phyloP scores from a whole-genome alignment of 805 yeast species.

The Candida corydali region DNA sequence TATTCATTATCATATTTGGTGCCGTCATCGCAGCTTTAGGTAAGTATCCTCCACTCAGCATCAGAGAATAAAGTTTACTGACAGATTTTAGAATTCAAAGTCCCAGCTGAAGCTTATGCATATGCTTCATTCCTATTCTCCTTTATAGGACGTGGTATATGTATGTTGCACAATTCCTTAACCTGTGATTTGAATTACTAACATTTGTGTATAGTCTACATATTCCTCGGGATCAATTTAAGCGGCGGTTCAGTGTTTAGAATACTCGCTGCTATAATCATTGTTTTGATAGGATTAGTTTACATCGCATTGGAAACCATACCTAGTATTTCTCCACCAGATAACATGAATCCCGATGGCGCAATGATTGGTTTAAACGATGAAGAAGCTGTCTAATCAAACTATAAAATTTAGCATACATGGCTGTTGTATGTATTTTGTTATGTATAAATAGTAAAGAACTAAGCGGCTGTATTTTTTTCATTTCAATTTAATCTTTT shows the following conservation, averaged over 20 bases:
- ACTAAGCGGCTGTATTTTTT: constrained; percentile 4
- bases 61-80: too few relatives aligned
- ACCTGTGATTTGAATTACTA: constrained; percentile 13
- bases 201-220: constrained; percentile 26
- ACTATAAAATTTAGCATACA: background rate
- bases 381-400: constrained; percentile 24
- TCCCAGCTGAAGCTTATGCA: constrained; percentile 57
- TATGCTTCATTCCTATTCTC: constrained; percentile 68
- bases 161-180: constrained; percentile 34
- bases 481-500: background rate
- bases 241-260: constrained; percentile 54
- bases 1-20: constrained; percentile 57
- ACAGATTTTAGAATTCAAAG: constrained; percentile 44
- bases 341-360: constrained; percentile 61
- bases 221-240: constrained; percentile 33
- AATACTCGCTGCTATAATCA: constrained; percentile 51
- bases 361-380: constrained; percentile 34
- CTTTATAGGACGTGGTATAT: constrained; percentile 70
- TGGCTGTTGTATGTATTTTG: too few relatives aligned
- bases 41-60: too few relatives aligned
- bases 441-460: too few relatives aligned
- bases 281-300: constrained; percentile 57
- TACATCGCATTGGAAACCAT: constrained; percentile 64
- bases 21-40: constrained; percentile 47
- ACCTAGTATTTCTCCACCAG: constrained; percentile 76